Evolutionary conservation across 345 rosid genomes (phyloP).

Genomic region (Isatis tinctoria): DNA sequence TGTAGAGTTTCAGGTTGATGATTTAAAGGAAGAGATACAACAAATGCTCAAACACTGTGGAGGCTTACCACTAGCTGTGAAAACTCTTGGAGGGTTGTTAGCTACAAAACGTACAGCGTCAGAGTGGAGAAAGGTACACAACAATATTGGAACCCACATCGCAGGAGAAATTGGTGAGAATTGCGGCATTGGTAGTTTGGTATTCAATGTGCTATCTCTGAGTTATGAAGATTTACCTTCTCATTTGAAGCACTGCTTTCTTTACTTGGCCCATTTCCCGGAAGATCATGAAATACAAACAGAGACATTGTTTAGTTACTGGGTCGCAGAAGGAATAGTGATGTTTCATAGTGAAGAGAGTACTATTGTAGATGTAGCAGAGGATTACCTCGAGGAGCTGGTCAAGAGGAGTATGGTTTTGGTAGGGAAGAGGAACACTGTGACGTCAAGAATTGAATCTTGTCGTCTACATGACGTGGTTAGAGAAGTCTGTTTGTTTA

Average conservation of each 20-base stretch:
- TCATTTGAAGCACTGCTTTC: constrained; percentile 14
- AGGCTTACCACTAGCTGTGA: background rate
- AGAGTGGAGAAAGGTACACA: constrained; percentile 12
- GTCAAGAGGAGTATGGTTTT: constrained; percentile 36
- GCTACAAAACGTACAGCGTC: background rate
- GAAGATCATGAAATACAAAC: constrained; percentile 35
- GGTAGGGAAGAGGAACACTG: constrained; percentile 16
- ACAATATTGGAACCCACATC: background rate
- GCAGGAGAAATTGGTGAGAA: background rate
- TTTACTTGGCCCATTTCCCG: constrained; percentile 19
- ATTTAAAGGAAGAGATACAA: background rate
- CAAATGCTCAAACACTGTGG: background rate
- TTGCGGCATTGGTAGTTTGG: background rate
- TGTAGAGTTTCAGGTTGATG: background rate
- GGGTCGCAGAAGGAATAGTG: constrained; percentile 48
- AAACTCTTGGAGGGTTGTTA: background rate
- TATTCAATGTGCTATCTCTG: constrained; percentile 13
- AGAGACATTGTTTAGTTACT: constrained; percentile 35
- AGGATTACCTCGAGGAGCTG: constrained; percentile 28
- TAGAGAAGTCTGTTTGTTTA: constrained; percentile 20
- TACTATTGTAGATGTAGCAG: constrained; percentile 25
- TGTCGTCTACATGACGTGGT: constrained; percentile 27
- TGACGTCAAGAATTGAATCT: constrained; percentile 9
- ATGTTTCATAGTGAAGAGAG: background rate
- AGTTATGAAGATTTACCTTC: constrained; percentile 26